Evolutionary conservation across 2,329 filamentous ascomycete species (phyloP), one percentile per base, ranked within the genome.

Genomic region (Penicillium olsonii): DNA sequence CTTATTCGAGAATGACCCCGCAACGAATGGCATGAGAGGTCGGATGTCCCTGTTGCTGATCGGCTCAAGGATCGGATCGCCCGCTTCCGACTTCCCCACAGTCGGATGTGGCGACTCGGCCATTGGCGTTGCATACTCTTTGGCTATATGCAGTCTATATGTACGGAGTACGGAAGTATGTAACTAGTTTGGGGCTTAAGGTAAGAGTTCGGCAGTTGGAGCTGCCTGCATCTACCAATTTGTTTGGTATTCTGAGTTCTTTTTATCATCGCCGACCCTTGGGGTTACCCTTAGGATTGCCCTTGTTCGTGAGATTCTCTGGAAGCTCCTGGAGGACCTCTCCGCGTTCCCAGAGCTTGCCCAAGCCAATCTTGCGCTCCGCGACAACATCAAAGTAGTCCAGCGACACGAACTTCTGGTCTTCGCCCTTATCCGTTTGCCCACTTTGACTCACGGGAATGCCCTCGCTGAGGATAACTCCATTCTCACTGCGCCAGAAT

Each of bases 401-500:
- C 17, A 81, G 69, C 24, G 83, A 79, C 56, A 95, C 75, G 6
- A 88, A 44, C 1, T 85, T 88, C 18, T 58, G 44, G n/a, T 40
- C 34, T 14, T 46, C 72, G 39, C 72, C 81, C 51, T 72, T 75
- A 34, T 60, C 83, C 61, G 83, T 82, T 2, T 15, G 4, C 12
- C 27, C 41, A 8, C 22, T 40, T 17, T 42, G 33, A 8, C 18
- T 12, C 4, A 57, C 42, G 6, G 55, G 71, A 69, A 71, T 76
- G 69, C 68, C 82, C 70, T 64, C 78, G 70, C 64, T 75, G 56
- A 92, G 71, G 54, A 92, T 79, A 8, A 92, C 88, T 2, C 83
- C 87, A 64, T 92, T 92, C 59, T 88, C 87, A 66, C 87, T 90
- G 53, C 83, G 68, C 84, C 88, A 95, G 81, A 92, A 95, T 63